Percentiles rank a stretch among this genome's conserved stretches.
Conservation (phyloP, 805 yeast species). For the Yamadazyma kitorensis region DNA sequence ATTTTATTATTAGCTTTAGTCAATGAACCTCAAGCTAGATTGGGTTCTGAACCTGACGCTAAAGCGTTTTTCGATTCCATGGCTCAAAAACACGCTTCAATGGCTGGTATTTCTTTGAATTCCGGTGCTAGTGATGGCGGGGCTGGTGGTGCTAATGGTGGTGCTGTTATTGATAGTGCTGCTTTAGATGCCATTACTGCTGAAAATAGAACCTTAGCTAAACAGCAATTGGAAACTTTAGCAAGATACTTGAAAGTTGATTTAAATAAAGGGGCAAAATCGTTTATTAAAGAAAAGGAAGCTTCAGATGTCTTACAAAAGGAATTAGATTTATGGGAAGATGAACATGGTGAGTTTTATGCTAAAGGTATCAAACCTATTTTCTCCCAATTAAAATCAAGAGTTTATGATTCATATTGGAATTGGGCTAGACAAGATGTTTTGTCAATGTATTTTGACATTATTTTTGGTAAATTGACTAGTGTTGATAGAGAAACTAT, state of each 20-base stretch:
- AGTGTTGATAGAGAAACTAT: slow-evolving; percentile 95
- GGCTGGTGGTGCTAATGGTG: slow-evolving; percentile 62
- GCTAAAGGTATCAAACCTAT: slow-evolving; percentile 88
- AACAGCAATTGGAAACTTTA: slow-evolving; percentile 81
- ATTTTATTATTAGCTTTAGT: slow-evolving; percentile 80
- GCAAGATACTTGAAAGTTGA: slow-evolving; percentile 95
- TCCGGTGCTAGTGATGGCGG: slow-evolving; percentile 59
- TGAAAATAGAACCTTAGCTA: slow-evolving; percentile 67
- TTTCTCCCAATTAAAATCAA: slow-evolving; percentile 88
- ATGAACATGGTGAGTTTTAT: slow-evolving; percentile 84
- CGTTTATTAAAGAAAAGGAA: slow-evolving; percentile 77
- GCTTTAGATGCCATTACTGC: slow-evolving; percentile 82
- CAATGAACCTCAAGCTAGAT: slow-evolving; percentile 87
- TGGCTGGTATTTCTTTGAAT: slow-evolving; percentile 73
- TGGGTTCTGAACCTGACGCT: slow-evolving; percentile 85
- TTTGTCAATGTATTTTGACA: slow-evolving; percentile 88
- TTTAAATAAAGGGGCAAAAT: slow-evolving; percentile 85
- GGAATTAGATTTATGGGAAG: slow-evolving; percentile 88
- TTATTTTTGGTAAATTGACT: slow-evolving; percentile 88
- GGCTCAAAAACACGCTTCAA: slow-evolving; percentile 82
- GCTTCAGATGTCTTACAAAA: slow-evolving; percentile 79
- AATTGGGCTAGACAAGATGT: slow-evolving; percentile 99
- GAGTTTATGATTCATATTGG: slow-evolving; percentile 97
- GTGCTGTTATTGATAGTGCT: slow-evolving; percentile 90
- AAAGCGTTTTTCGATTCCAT: slow-evolving; percentile 79